Conservation (phyloP, 2,329 filamentous ascomycete species). For the Bretziella fagacearum region DNA sequence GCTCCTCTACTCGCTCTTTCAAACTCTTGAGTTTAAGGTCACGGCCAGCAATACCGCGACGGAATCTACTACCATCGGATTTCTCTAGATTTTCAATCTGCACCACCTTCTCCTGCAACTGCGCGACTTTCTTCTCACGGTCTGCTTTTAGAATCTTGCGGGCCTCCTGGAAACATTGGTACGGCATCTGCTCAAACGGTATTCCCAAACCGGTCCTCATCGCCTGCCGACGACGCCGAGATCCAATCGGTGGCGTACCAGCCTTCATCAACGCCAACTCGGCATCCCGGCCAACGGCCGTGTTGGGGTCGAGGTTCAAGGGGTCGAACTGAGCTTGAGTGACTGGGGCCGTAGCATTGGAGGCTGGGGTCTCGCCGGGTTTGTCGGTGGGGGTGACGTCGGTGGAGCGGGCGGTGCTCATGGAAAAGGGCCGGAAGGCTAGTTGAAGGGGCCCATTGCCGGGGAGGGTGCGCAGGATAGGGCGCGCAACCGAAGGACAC, state of each 20-base stretch:
- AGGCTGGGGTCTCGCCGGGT: not conserved
- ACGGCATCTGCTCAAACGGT: constrained; percentile 86
- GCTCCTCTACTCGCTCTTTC: constrained; percentile 51
- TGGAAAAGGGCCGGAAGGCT: constrained; percentile 23
- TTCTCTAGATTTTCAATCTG: constrained; percentile 52
- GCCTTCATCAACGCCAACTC: constrained; percentile 51
- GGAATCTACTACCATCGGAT: constrained; percentile 36
- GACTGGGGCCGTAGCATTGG: not conserved
- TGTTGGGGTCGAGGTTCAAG: constrained; percentile 44
- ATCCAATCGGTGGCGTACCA: constrained; percentile 60
- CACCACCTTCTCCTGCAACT: constrained; percentile 49
- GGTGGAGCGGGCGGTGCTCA: constrained; percentile 20
- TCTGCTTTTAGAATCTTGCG: constrained; percentile 67
- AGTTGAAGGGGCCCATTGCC: constrained; percentile 19
- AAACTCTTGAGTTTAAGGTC: constrained; percentile 52
- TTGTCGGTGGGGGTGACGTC: constrained; percentile 21
- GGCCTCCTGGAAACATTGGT: constrained; percentile 96
- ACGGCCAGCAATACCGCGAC: constrained; percentile 47
- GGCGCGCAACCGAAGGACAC: constrained; percentile 41
- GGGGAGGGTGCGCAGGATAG: constrained; percentile 27
- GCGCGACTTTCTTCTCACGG: constrained; percentile 58
- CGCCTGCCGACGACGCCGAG: constrained; percentile 64
- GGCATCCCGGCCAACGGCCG: constrained; percentile 44
- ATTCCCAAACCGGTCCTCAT: constrained; percentile 42
- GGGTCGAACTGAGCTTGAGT: constrained; percentile 20